Evolutionary conservation across 2,329 filamentous ascomycete genomes (phyloP), one percentile per base, ranked within the genome.

Genomic region (Trichophyton mentagrophytes): DNA sequence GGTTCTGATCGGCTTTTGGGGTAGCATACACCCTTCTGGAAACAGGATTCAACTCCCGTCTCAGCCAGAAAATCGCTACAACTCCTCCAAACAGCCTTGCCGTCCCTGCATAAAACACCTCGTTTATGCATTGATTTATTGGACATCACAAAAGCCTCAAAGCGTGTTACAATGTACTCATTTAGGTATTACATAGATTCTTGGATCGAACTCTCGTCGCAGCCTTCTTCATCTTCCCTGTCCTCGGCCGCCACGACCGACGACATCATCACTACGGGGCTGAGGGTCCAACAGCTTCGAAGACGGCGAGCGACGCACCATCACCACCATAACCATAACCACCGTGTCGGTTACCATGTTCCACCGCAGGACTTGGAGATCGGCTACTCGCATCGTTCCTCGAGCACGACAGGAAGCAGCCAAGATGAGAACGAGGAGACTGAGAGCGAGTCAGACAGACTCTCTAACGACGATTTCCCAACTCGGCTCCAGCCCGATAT

Each of bases 341-440:
- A 38, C 6, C 33, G 33, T 75, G 80, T n/a, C 22, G 36, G 30
- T 3, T 49, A 56, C 64, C 74, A 74, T 38, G 64, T 72, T 42
- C 72, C 66, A 38, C 73, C 71, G 70, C 75, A 69, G 66, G 73
- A 72, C 53, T 70, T 73, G 33, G 71, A 73, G 62, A 68, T 75
- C 59, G 69, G 72, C 60, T 76, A 76, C 60, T 69, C 72, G 6
- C 71, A 70, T 49, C 75, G 76, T 46, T 75, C 80, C 15, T 70
- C 73, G 30, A 79, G 76, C 62, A 68, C 71, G 47, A 78, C 76
- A 11, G 77, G 75, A 58, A 95, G 90, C 73, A 95, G 91, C 69
- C 90, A 96, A 71, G 91, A 96, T 67, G 91, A 96, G 75, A 95
- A 95, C 68, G 90, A 95, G 38, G 90, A 96, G 77, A 95, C 88